Evolutionary conservation across 139 green algal genomes (phyloP).

Genomic region (Limnomonas spitsbergensis): DNA sequence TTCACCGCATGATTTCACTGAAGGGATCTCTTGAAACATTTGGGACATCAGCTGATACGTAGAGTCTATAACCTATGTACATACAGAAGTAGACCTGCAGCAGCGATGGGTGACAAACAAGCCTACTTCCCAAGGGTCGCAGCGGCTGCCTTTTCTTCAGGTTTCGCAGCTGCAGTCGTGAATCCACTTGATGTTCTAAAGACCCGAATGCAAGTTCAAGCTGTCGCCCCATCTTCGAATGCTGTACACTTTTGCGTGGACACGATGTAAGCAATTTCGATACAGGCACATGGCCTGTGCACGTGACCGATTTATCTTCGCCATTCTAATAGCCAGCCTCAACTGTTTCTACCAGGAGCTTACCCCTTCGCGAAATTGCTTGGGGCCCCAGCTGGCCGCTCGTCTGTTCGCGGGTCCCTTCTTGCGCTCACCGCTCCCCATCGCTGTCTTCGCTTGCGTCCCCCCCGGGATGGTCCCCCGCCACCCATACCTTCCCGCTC

Average conservation of each 20-base stretch:
- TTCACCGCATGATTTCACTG: too few relatives aligned
- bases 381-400: neutral
- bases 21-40: too few relatives aligned
- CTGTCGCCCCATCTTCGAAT: neutral
- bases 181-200: slow-evolving; percentile 97
- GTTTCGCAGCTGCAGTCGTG: neutral
- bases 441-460: neutral
- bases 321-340: too few relatives aligned
- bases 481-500: neutral
- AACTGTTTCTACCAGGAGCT: neutral
- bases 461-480: neutral
- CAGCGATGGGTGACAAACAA: too few relatives aligned
- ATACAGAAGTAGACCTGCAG: too few relatives aligned
- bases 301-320: too few relatives aligned
- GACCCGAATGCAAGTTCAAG: slow-evolving; percentile 75
- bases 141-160: neutral
- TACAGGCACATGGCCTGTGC: neutral
- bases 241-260: neutral
- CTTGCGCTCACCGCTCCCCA: too few relatives aligned
- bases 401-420: neutral
- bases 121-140: too few relatives aligned
- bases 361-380: neutral
- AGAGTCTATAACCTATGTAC: too few relatives aligned
- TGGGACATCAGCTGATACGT: too few relatives aligned
- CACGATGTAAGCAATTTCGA: neutral